These are phyloP conservation scores for Avicennia marina DNA, from an alignment of 257 asterid species.

Conservation along the genomic window DNA sequence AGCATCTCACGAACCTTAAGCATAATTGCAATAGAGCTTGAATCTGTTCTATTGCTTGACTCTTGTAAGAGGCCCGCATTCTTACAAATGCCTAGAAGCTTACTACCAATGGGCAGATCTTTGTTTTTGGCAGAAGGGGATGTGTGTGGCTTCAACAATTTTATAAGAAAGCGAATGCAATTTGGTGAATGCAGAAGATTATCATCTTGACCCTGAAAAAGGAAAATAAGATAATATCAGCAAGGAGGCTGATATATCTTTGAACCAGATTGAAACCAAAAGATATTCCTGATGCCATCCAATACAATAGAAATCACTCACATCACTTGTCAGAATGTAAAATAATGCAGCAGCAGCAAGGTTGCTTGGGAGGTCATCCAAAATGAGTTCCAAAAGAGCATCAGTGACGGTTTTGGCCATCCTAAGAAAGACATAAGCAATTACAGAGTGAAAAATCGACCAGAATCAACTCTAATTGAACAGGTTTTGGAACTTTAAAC, in stretches of 20 bases:
- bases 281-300: not conserved
- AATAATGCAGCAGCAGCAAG: slow-evolving; percentile 78
- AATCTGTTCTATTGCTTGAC: slow-evolving; percentile 49
- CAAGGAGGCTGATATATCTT: not conserved
- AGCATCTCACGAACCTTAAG: slow-evolving; percentile 66
- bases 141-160: slow-evolving; percentile 53
- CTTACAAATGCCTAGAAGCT: slow-evolving; percentile 64
- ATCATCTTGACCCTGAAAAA: slow-evolving; percentile 62
- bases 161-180: slow-evolving; percentile 64
- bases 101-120: slow-evolving; percentile 56
- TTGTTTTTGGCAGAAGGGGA: slow-evolving; percentile 37
- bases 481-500: no score
- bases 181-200: slow-evolving; percentile 52
- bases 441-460: slow-evolving; percentile 9
- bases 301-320: slow-evolving; percentile 28
- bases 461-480: not conserved
- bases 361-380: slow-evolving; percentile 77
- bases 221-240: not conserved
- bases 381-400: slow-evolving; percentile 59
- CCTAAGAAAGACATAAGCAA: slow-evolving; percentile 37
- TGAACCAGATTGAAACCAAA: slow-evolving; percentile 5
- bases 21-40: slow-evolving; percentile 47
- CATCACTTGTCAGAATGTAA: slow-evolving; percentile 63
- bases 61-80: slow-evolving; percentile 52
- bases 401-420: slow-evolving; percentile 56